These are phyloP conservation scores for Mrakia blollopis DNA, from an alignment of 768 basidiomycete species.

Conservation along the genomic window DNA sequence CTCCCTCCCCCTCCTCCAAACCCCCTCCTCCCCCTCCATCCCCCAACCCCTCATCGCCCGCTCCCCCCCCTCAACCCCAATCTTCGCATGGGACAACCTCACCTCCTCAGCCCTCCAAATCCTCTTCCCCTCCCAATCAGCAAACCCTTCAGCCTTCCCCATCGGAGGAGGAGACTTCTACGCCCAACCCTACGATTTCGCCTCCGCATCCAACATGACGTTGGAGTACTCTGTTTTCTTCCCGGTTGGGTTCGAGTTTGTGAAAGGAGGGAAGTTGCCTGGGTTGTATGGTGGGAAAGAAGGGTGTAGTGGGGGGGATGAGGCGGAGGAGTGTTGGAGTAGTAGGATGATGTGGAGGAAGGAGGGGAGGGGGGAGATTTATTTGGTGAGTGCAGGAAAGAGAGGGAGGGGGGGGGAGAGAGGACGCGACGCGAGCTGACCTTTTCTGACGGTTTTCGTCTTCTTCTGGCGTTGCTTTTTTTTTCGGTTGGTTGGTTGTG, in stretches of 20 bases:
- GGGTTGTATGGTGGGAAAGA: slow-evolving; percentile 55
- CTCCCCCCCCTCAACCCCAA: not conserved
- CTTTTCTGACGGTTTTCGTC: slow-evolving; percentile 47
- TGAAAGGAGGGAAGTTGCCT: slow-evolving; percentile 75
- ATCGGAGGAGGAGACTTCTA: slow-evolving; percentile 10
- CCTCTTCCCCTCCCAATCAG: not conserved
- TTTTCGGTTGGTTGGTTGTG: not conserved
- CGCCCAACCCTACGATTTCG: not conserved
- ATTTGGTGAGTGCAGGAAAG: slow-evolving; percentile 41
- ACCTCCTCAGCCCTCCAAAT: slow-evolving; percentile 15
- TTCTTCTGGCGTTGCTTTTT: not conserved
- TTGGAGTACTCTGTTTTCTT: slow-evolving; percentile 19
- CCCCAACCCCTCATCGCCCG: not conserved
- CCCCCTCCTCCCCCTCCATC: not conserved
- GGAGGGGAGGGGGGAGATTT: slow-evolving; percentile 66
- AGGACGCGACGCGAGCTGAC: too few relatives aligned
- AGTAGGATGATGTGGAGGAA: slow-evolving; percentile 69
- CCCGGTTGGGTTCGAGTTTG: slow-evolving; percentile 67
- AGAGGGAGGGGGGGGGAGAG: too few relatives aligned
- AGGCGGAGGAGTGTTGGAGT: slow-evolving; percentile 62
- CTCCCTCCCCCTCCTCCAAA: not conserved
- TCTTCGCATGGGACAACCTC: not conserved
- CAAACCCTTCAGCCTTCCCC: not conserved
- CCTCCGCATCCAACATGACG: slow-evolving; percentile 6
- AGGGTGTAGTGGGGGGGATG: slow-evolving; percentile 43